A percentile compares a stretch with the other conserved stretches of the same genome.
Evolutionary conservation across 1,284 basidiomycete species (phyloP).

Genomic region (Rugosomyces carneus): DNA sequence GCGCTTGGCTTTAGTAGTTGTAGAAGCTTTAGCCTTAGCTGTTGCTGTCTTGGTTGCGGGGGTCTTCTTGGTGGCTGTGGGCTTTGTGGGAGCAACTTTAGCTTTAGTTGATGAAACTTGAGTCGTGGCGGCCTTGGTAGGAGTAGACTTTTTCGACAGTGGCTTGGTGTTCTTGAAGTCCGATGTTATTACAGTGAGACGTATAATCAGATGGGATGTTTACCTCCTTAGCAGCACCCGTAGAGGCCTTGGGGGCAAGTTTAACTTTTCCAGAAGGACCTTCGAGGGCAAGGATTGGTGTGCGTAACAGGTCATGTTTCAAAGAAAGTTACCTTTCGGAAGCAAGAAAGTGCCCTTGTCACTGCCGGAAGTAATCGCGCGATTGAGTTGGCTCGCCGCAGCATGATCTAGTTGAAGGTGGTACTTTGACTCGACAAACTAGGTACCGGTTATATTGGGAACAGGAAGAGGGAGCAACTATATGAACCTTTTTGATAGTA

Average conservation of each 20-base stretch:
- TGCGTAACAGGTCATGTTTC: conserved; percentile 9
- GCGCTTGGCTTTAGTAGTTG: conserved; percentile 25
- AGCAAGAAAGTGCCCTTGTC: conserved; percentile 62
- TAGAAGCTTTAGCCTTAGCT: conserved; percentile 23
- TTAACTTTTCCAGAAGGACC: conserved; percentile 77
- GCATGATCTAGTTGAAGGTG: conserved; percentile 54
- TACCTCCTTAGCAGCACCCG: conserved; percentile 64
- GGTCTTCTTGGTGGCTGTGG: conserved; percentile 24
- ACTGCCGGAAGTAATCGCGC: conserved; percentile 63
- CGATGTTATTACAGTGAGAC: conserved; percentile 9
- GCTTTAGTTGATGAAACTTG: conserved; percentile 26
- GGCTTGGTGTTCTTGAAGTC: conserved; percentile 32
- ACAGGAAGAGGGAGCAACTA: conserved; percentile 12
- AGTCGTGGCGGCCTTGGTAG: conserved; percentile 20
- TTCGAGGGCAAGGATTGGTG: conserved; percentile 42
- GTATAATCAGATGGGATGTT: conserved; percentile 12
- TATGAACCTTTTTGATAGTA: conserved; percentile 70
- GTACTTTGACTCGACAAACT: conserved; percentile 63
- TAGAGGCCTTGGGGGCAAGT: conserved; percentile 49
- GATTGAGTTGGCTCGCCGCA: conserved; percentile 61
- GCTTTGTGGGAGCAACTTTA: conserved; percentile 28
- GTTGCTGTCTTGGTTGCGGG: conserved; percentile 19
- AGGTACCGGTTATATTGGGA: conserved; percentile 13
- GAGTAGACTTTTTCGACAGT: conserved; percentile 28
- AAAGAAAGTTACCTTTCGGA: conserved; percentile 53